Evolutionary conservation across 108 stramenopile genomes (phyloP).

Genomic region (Phaeodactylum tricornutum): DNA sequence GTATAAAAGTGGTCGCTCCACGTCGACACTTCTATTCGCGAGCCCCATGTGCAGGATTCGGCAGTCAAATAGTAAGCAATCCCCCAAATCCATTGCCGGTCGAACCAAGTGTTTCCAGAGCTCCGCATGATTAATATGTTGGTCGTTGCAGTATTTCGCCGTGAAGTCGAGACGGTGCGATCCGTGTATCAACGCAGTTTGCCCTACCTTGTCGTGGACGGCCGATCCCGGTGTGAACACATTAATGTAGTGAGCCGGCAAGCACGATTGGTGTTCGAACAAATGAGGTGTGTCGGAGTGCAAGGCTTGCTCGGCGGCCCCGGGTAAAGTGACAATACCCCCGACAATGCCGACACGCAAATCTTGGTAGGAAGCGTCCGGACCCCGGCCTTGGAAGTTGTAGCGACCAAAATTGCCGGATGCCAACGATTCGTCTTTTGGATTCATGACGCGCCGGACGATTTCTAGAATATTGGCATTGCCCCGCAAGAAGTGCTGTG

Average conservation of each 20-base stretch:
- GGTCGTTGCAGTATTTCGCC: slow-evolving; percentile 18
- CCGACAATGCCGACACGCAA: slow-evolving; percentile 67
- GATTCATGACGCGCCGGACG: slow-evolving; percentile 52
- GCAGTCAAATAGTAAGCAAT: slow-evolving; percentile 80
- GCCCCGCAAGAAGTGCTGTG: slow-evolving; percentile 35
- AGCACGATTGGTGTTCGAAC: slow-evolving; percentile 50
- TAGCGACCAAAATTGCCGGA: slow-evolving; percentile 72
- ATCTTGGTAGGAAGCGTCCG: slow-evolving; percentile 67
- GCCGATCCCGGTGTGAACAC: slow-evolving; percentile 50
- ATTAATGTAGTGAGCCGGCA: slow-evolving; percentile 83
- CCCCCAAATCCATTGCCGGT: slow-evolving; percentile 60
- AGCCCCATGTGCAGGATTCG: slow-evolving; percentile 69
- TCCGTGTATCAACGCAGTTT: slow-evolving; percentile 72
- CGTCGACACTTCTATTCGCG: slow-evolving; percentile 47
- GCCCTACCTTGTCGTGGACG: slow-evolving; percentile 39
- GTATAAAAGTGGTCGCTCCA: slow-evolving; percentile 66
- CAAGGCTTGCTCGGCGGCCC: slow-evolving; percentile 71
- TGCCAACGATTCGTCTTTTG: slow-evolving; percentile 25
- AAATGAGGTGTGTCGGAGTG: slow-evolving; percentile 87
- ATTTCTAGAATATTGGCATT: slow-evolving; percentile 53
- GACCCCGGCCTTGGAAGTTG: slow-evolving; percentile 80
- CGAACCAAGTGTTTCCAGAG: slow-evolving; percentile 44
- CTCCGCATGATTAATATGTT: slow-evolving; percentile 9
- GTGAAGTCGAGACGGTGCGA: slow-evolving; percentile 58
- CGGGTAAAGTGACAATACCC: slow-evolving; percentile 74